A percentile compares a stretch with the other conserved stretches of the same genome.
Evolutionary conservation across 2,329 filamentous ascomycete species (phyloP).

Genomic region (Epichloe brachyelytri): DNA sequence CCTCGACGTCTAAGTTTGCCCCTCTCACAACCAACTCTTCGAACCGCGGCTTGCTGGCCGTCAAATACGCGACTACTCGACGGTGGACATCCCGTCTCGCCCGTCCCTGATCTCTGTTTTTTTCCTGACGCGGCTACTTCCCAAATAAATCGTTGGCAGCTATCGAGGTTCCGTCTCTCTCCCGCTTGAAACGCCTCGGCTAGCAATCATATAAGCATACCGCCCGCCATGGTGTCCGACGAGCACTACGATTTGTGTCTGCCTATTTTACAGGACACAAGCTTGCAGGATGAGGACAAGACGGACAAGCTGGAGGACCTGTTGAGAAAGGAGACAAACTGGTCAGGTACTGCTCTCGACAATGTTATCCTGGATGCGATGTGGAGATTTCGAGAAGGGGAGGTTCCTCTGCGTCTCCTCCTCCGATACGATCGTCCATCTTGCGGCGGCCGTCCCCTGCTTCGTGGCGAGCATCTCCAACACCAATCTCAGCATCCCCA

Average conservation of each 20-base stretch:
- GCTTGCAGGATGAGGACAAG: constrained; percentile 87
- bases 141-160: neutral
- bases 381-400: constrained; percentile 70
- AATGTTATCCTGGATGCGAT: constrained; percentile 83
- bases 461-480: constrained; percentile 77
- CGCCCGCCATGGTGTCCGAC: constrained; percentile 69
- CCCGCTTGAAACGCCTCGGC: neutral
- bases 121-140: neutral
- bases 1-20: neutral
- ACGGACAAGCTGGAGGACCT: constrained; percentile 83
- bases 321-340: constrained; percentile 61
- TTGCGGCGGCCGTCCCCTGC: constrained; percentile 85
- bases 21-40: neutral
- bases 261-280: constrained; percentile 70
- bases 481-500: constrained; percentile 70
- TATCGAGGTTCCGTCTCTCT: neutral
- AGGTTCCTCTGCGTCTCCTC: constrained; percentile 57
- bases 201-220: neutral
- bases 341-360: constrained; percentile 68
- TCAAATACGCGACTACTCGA: neutral
- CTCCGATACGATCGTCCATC: constrained; percentile 76
- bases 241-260: constrained; percentile 85
- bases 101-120: neutral
- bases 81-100: neutral
- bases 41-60: neutral